Conservation (phyloP, 352 stramenopile species). For the Phytophthora nicotianae region DNA sequence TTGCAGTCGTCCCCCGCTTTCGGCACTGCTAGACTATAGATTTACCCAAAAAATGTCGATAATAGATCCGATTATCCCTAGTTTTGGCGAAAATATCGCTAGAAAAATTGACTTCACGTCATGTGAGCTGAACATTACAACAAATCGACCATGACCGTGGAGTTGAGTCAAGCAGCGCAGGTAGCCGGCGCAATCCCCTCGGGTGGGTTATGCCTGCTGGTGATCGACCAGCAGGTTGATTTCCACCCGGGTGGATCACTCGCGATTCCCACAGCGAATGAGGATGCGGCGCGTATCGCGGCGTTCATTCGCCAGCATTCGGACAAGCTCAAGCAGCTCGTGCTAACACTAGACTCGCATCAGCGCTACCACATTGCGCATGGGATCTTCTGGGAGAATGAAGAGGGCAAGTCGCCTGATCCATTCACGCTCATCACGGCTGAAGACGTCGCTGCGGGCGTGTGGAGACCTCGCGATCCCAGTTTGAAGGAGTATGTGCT, state of each 20-base stretch:
- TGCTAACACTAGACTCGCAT: conserved; percentile 97
- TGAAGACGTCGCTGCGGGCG: conserved; percentile 68
- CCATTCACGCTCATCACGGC: conserved; percentile 94
- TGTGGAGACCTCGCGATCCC: conserved; percentile 67
- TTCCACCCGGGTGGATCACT: conserved; percentile 96
- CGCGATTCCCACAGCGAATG: conserved; percentile 92
- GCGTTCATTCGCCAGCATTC: conserved; percentile 82
- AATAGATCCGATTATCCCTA: conserved; percentile 6
- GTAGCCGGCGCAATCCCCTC: conserved; percentile 36
- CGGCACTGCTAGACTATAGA: conserved; percentile 38
- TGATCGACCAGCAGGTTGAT: conserved; percentile 96
- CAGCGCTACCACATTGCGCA: conserved; percentile 96
- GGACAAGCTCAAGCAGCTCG: conserved; percentile 76
- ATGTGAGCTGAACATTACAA: background rate
- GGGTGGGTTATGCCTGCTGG: conserved; percentile 82
- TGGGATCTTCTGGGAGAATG: conserved; percentile 92
- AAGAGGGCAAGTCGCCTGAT: conserved; percentile 61
- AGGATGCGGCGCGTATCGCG: conserved; percentile 91
- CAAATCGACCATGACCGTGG: conserved; percentile 30
- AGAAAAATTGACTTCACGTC: background rate
- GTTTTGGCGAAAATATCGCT: conserved; percentile 8
- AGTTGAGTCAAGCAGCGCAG: conserved; percentile 47
- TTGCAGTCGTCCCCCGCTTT: conserved; percentile 42
- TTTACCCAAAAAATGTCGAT: background rate
- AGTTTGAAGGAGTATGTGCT: conserved; percentile 85